Percentiles rank a stretch among this genome's conserved stretches.
Conservation (phyloP, 768 basidiomycete genomes). For the Mycena galericulata region DNA sequence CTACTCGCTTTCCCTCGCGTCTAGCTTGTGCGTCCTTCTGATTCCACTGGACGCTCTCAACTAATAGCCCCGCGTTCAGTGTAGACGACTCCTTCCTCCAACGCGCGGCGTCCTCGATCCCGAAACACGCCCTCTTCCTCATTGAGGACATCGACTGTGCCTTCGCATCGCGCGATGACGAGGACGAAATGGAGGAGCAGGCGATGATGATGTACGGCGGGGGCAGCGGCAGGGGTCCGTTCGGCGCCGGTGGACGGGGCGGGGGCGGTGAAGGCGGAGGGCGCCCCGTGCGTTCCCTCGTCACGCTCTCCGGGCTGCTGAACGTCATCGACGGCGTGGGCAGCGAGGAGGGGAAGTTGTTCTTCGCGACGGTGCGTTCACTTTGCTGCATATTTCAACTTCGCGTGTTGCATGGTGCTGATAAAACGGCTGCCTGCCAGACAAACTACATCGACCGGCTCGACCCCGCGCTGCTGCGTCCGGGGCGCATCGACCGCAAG, state of each 20-base stretch:
- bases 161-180: constrained; percentile 40
- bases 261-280: background rate
- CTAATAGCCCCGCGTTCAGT: constrained; percentile 28
- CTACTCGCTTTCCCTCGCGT: constrained; percentile 53
- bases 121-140: constrained; percentile 46
- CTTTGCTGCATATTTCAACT: background rate
- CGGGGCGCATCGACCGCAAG: constrained; percentile 51
- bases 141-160: constrained; percentile 40
- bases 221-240: background rate
- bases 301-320: constrained; percentile 50
- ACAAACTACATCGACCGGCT: constrained; percentile 50
- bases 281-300: constrained; percentile 16
- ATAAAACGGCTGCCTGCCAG: constrained; percentile 1
- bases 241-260: no score
- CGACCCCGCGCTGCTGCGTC: constrained; percentile 50
- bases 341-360: constrained; percentile 49
- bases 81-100: constrained; percentile 47
- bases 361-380: constrained; percentile 32
- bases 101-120: constrained; percentile 40
- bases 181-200: constrained; percentile 12
- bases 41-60: constrained; percentile 16
- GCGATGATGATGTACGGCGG: background rate
- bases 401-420: no score
- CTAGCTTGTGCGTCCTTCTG: constrained; percentile 37
- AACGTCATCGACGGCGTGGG: constrained; percentile 53